A percentile compares a stretch with the other conserved stretches of the same genome.
These are phyloP conservation scores for Tausonia pullulans DNA, from an alignment of 1,284 basidiomycete species.

Conservation along the genomic window DNA sequence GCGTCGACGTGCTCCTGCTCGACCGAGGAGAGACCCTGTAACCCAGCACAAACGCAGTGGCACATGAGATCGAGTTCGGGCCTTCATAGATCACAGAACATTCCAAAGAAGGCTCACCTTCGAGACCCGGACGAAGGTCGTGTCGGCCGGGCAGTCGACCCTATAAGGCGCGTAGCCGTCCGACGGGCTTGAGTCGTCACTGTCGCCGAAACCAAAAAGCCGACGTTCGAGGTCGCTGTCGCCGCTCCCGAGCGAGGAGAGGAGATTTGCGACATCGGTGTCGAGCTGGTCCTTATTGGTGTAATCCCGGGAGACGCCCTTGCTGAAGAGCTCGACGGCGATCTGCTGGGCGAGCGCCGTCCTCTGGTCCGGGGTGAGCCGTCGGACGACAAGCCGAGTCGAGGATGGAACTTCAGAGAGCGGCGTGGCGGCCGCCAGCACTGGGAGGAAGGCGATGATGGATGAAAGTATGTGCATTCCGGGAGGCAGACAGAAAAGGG, in stretches of 20 bases:
- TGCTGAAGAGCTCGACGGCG: too few relatives aligned
- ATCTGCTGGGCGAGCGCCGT: too few relatives aligned
- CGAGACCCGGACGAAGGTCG: slow-evolving; percentile 29
- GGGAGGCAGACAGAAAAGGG: too few relatives aligned
- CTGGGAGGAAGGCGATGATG: too few relatives aligned
- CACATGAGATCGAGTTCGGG: neutral
- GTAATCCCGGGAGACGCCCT: too few relatives aligned
- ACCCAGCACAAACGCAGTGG: neutral
- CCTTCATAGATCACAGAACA: neutral
- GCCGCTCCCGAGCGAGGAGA: neutral
- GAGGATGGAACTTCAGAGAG: too few relatives aligned
- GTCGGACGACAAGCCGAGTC: too few relatives aligned
- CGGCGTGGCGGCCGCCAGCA: too few relatives aligned
- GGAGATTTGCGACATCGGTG: neutral
- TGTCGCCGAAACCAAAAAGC: slow-evolving; percentile 11
- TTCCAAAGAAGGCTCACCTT: slow-evolving; percentile 11
- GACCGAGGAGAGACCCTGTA: neutral
- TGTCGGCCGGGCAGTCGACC: slow-evolving; percentile 27
- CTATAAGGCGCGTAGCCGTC: slow-evolving; percentile 29
- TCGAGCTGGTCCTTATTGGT: neutral
- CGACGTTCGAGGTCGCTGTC: neutral
- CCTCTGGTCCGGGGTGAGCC: too few relatives aligned
- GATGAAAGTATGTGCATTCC: too few relatives aligned
- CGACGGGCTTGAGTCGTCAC: neutral
- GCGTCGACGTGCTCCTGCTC: slow-evolving; percentile 9